A percentile compares a stretch with the other conserved stretches of the same genome.
Evolutionary conservation across 257 asterid genomes (phyloP).

Genomic region (Solanum rostratum): DNA sequence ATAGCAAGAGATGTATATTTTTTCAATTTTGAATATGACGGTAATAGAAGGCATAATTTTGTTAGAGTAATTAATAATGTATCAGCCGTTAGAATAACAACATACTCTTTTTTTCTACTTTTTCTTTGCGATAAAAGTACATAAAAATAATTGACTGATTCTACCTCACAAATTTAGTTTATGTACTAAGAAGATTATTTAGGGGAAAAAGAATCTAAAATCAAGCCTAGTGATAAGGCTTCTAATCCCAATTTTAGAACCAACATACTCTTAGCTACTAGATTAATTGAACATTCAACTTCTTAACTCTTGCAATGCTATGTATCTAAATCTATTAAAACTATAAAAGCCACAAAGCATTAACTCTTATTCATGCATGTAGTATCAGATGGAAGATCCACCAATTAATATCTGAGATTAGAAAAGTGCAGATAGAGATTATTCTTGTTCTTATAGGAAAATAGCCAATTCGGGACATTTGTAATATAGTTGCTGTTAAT

Average conservation of each 20-base stretch:
- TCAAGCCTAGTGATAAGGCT: not conserved
- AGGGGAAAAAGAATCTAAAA: too few relatives aligned
- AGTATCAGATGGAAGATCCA: not conserved
- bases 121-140: not conserved
- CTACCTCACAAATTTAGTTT: not conserved
- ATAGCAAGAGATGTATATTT: not conserved
- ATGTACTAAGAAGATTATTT: too few relatives aligned
- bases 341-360: too few relatives aligned
- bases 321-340: too few relatives aligned
- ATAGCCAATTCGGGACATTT: not conserved
- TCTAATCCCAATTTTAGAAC: not conserved
- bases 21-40: conserved; percentile 25
- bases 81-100: not conserved
- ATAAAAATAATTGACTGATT: too few relatives aligned
- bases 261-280: not conserved
- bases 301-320: too few relatives aligned
- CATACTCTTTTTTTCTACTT: too few relatives aligned
- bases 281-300: not conserved
- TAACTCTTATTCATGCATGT: too few relatives aligned
- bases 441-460: not conserved
- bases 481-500: not conserved
- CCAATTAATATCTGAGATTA: not conserved
- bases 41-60: conserved; percentile 3
- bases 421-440: not conserved
- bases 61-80: not conserved